These are phyloP conservation scores for Coriaria nepalensis DNA, from an alignment of 306 rosid genomes.

Conservation along the genomic window DNA sequence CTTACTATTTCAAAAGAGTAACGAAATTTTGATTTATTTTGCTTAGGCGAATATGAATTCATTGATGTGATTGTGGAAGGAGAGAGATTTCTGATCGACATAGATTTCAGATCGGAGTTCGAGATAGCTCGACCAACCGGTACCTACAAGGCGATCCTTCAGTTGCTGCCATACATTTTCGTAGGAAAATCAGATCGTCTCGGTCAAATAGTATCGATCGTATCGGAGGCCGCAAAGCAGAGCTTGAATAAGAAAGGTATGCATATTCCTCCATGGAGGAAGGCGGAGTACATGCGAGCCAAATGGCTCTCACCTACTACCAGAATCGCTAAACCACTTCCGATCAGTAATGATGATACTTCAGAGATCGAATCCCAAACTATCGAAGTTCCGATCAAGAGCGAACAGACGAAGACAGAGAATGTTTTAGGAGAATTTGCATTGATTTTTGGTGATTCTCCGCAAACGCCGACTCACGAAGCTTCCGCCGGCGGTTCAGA, in stretches of 20 bases:
- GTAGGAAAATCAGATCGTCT: slow-evolving; percentile 83
- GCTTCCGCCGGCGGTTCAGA: neutral
- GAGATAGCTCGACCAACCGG: slow-evolving; percentile 93
- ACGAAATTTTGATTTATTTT: slow-evolving; percentile 1
- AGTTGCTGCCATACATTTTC: slow-evolving; percentile 67
- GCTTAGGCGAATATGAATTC: slow-evolving; percentile 86
- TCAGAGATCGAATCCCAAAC: neutral
- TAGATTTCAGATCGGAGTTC: slow-evolving; percentile 91
- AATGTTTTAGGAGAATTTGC: slow-evolving; percentile 55
- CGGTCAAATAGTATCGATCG: slow-evolving; percentile 50
- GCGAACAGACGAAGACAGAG: slow-evolving; percentile 15
- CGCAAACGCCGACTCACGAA: slow-evolving; percentile 11
- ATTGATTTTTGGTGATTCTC: slow-evolving; percentile 51
- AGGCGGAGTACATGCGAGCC: slow-evolving; percentile 76
- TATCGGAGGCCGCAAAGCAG: slow-evolving; percentile 72
- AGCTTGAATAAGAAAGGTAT: slow-evolving; percentile 94
- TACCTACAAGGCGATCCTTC: slow-evolving; percentile 63
- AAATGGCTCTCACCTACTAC: slow-evolving; percentile 78
- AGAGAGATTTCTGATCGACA: slow-evolving; percentile 70
- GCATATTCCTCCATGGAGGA: slow-evolving; percentile 97
- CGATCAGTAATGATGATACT: slow-evolving; percentile 3
- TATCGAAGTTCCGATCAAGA: slow-evolving; percentile 2
- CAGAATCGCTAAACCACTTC: slow-evolving; percentile 19
- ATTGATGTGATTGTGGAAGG: slow-evolving; percentile 61
- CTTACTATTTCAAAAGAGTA: too few species aligned